Evolutionary conservation across 345 rosid species (phyloP).

Genomic region (Ailanthus altissimus): DNA sequence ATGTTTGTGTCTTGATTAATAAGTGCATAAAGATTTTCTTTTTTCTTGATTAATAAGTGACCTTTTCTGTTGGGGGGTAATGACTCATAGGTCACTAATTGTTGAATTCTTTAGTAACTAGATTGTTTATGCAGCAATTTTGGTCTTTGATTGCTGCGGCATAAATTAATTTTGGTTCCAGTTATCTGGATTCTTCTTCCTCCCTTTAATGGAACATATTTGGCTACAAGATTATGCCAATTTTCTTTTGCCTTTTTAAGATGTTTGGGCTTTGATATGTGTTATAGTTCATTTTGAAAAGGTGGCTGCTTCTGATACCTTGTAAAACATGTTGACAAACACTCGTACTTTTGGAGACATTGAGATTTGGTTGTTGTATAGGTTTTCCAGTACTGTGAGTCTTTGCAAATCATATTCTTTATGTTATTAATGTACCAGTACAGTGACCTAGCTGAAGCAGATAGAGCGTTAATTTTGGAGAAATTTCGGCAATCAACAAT

Average conservation of each 20-base stretch:
- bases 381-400: slow-evolving; percentile 6
- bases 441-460: slow-evolving; percentile 70
- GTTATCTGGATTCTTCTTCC: not conserved
- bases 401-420: not conserved
- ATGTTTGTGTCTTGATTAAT: not conserved
- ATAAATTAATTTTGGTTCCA: not conserved
- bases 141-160: not conserved
- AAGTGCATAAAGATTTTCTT: not conserved
- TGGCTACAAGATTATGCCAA: not conserved
- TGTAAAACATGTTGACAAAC: not conserved
- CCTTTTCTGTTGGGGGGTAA: not conserved
- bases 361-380: not conserved
- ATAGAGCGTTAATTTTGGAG: slow-evolving; percentile 54
- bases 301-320: not conserved
- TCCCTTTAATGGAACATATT: not conserved
- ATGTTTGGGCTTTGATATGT: not conserved
- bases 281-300: not conserved
- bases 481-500: slow-evolving; percentile 55
- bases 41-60: not conserved
- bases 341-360: not conserved
- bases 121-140: not conserved
- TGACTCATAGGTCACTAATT: not conserved
- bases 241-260: not conserved
- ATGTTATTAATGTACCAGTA: slow-evolving; percentile 44
- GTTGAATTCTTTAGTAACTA: not conserved